phyloP scores from a whole-genome alignment of 306 rosid genomes.

The Castanea mollissima region DNA sequence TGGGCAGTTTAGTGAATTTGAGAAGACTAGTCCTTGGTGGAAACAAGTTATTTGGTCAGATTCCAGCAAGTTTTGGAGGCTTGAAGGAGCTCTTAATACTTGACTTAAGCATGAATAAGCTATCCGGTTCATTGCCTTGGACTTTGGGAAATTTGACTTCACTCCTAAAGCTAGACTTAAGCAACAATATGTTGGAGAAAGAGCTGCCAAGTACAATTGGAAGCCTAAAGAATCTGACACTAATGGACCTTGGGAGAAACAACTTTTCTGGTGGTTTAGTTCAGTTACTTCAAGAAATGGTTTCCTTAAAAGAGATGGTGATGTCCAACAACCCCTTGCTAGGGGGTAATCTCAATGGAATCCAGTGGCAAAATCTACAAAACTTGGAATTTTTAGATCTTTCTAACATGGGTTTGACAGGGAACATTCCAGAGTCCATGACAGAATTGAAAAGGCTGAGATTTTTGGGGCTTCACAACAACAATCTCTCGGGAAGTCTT shows the following conservation, averaged over 20 bases:
- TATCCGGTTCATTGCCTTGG: conserved; percentile 40
- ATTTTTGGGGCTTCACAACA: conserved; percentile 38
- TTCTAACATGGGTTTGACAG: conserved; percentile 38
- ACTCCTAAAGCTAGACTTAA: conserved; percentile 50
- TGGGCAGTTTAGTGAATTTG: conserved; percentile 31
- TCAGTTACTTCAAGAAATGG: conserved; percentile 30
- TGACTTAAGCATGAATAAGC: conserved; percentile 47
- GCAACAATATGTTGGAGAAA: conserved; percentile 40
- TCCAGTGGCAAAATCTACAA: conserved; percentile 31
- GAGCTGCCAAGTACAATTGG: conserved; percentile 36
- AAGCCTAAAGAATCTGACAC: conserved; percentile 41
- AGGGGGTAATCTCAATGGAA: conserved; percentile 32
- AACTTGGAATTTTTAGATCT: conserved; percentile 42
- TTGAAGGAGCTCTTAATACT: conserved; percentile 38
- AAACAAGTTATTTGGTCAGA: conserved; percentile 33
- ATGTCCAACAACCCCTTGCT: conserved; percentile 43
- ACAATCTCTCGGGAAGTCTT: conserved; percentile 39
- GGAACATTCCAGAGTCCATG: conserved; percentile 44
- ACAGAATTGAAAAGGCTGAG: conserved; percentile 39
- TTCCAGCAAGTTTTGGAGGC: conserved; percentile 36
- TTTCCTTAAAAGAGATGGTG: conserved; percentile 37
- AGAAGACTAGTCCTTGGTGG: conserved; percentile 45
- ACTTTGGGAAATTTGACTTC: conserved; percentile 30
- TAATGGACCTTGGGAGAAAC: conserved; percentile 51
- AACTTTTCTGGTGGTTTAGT: conserved; percentile 37